phyloP scores from a whole-genome alignment of 2,329 filamentous ascomycete species.

The Penicillium olsonii region DNA sequence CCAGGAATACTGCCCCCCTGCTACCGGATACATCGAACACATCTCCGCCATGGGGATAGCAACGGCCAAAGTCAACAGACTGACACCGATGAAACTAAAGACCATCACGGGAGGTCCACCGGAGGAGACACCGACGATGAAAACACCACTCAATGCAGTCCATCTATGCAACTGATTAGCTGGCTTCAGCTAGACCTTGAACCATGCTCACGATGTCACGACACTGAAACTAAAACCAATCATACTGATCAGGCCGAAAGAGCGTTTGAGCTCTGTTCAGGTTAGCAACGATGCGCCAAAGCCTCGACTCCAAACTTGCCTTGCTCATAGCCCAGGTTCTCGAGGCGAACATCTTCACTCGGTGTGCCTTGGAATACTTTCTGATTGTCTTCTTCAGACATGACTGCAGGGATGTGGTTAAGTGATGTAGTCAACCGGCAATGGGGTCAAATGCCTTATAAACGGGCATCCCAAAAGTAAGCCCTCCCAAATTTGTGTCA shows the following conservation, averaged over 20 bases:
- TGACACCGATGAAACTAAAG: conserved; percentile 58
- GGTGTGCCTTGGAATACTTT: conserved; percentile 25
- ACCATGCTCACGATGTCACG: conserved; percentile 52
- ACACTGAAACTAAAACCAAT: conserved; percentile 62
- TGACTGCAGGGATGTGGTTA: conserved; percentile 13
- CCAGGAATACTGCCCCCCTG: conserved; percentile 61
- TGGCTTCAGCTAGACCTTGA: not conserved
- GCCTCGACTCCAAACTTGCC: conserved; percentile 23
- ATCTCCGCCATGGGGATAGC: conserved; percentile 63
- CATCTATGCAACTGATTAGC: conserved; percentile 39
- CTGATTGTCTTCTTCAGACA: conserved; percentile 29
- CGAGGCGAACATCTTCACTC: conserved; percentile 39
- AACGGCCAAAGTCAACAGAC: conserved; percentile 53
- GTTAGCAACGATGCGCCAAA: not conserved
- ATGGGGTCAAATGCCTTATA: conserved; percentile 6
- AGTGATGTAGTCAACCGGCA: no score
- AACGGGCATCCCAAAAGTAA: not conserved
- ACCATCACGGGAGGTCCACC: conserved; percentile 62
- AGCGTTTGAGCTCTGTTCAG: conserved; percentile 55
- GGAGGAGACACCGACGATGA: conserved; percentile 57
- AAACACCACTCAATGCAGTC: conserved; percentile 58
- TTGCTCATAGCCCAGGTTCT: conserved; percentile 43
- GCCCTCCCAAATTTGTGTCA: conserved; percentile 8
- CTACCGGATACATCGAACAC: conserved; percentile 58
- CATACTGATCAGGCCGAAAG: conserved; percentile 59